Evolutionary conservation across 805 yeast genomes (phyloP).

Genomic region (Saccharomycopsis oosterbeekiorum): DNA sequence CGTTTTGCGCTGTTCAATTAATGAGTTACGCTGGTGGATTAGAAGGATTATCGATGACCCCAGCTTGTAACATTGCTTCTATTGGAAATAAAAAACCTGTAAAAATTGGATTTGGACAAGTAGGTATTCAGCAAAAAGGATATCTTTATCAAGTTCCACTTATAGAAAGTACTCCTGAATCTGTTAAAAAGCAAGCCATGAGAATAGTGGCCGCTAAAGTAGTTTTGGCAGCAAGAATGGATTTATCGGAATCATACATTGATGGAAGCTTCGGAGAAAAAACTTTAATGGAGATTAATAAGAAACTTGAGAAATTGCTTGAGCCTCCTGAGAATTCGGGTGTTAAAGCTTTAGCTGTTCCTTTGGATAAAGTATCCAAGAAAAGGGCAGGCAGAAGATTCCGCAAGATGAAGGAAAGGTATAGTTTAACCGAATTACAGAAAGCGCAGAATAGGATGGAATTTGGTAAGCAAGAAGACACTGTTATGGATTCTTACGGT

Average conservation of each 20-base stretch:
- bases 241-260: constrained; percentile 35
- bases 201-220: constrained; percentile 73
- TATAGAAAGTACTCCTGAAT: constrained; percentile 55
- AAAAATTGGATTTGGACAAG: constrained; percentile 32
- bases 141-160: constrained; percentile 40
- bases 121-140: constrained; percentile 55
- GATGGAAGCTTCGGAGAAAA: constrained; percentile 48
- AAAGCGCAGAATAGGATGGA: constrained; percentile 77
- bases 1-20: constrained; percentile 63
- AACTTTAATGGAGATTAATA: constrained; percentile 50
- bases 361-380: constrained; percentile 66
- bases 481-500: constrained; percentile 54
- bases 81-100: constrained; percentile 47
- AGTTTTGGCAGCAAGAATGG: constrained; percentile 76
- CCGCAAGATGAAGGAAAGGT: constrained; percentile 71
- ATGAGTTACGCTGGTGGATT: constrained; percentile 64
- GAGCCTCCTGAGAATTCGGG: constrained; percentile 65
- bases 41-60: constrained; percentile 51
- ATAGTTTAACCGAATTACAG: constrained; percentile 69
- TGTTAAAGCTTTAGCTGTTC: constrained; percentile 59
- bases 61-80: constrained; percentile 77
- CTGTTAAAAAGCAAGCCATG: constrained; percentile 56
- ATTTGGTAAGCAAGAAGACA: constrained; percentile 67
- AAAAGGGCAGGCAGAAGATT: constrained; percentile 79
- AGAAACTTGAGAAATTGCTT: constrained; percentile 58